Percentiles rank a stretch among this genome's conserved stretches.
Conservation (phyloP, 2,329 filamentous ascomycete species). For the Dothideomycetes sp. region DNA sequence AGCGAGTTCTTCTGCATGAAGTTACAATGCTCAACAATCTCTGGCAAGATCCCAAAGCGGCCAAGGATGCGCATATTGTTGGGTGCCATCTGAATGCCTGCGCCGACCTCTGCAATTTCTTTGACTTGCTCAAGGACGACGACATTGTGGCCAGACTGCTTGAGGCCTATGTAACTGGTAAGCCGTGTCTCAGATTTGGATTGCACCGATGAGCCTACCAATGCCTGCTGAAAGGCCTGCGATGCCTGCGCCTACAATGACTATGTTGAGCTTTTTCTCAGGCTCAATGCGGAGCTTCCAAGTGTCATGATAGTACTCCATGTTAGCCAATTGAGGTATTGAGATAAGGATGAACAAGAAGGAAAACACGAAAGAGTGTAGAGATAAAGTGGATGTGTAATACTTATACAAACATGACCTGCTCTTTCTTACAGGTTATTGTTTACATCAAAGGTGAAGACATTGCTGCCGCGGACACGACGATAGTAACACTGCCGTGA, state of each 20-base stretch:
- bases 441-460: no score
- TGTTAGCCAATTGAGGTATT: no score
- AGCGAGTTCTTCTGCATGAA: constrained; percentile 21
- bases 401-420: no score
- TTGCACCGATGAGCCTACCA: neutral
- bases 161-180: constrained; percentile 22
- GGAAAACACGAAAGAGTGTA: no score
- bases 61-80: constrained; percentile 39
- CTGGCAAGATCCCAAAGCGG: constrained; percentile 38
- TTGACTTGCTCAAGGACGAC: constrained; percentile 38
- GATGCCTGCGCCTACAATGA: constrained; percentile 47
- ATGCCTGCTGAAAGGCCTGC: constrained; percentile 28
- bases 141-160: constrained; percentile 37
- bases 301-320: constrained; percentile 13
- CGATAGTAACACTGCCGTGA: no score
- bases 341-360: no score
- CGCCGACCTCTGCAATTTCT: constrained; percentile 39
- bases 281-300: constrained; percentile 4
- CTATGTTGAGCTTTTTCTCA: constrained; percentile 26
- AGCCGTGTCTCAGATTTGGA: neutral
- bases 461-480: no score
- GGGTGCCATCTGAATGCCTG: constrained; percentile 42
- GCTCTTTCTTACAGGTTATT: no score
- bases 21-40: constrained; percentile 32
- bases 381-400: no score